Percentiles rank a stretch among this genome's conserved stretches.
Conservation (phyloP, 2,329 filamentous ascomycete genomes). For the Dactylellina leptospora region DNA sequence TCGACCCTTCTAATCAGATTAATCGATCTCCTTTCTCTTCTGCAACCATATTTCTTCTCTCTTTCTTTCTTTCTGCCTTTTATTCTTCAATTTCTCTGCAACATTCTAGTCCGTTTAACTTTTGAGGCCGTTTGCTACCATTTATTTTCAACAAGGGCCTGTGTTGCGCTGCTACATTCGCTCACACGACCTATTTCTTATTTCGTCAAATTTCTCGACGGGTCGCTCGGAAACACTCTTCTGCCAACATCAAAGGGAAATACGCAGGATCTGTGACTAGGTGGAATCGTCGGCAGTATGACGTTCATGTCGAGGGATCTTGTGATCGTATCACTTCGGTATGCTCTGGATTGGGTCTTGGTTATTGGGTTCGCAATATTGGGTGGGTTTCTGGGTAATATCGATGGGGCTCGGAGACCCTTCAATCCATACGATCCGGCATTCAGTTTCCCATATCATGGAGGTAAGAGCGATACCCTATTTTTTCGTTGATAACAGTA, state of each 20-base stretch:
- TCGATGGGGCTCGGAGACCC: constrained; percentile 44
- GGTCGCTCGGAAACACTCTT: background rate
- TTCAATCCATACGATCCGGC: constrained; percentile 51
- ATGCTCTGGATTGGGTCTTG: constrained; percentile 48
- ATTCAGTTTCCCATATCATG: constrained; percentile 50
- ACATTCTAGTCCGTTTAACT: background rate
- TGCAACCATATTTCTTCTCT: constrained; percentile 6
- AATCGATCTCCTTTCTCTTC: background rate
- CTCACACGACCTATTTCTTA: constrained; percentile 45
- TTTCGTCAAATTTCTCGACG: constrained; percentile 8
- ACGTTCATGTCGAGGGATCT: constrained; percentile 18
- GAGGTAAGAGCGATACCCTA: constrained; percentile 22
- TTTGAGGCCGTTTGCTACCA: constrained; percentile 28
- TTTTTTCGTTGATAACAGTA: background rate
- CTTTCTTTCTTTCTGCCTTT: background rate
- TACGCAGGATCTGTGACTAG: background rate
- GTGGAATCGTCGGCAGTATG: constrained; percentile 11
- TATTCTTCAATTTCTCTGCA: background rate
- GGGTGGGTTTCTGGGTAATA: constrained; percentile 36
- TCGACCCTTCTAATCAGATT: background rate
- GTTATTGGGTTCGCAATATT: constrained; percentile 29
- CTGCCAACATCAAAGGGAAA: background rate
- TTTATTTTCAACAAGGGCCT: background rate
- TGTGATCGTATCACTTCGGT: constrained; percentile 37
- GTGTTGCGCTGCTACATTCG: constrained; percentile 11